A percentile compares a stretch with the other conserved stretches of the same genome.
Conservation (phyloP, 2,329 filamentous ascomycete species). For the Fusarium kyushuense region DNA sequence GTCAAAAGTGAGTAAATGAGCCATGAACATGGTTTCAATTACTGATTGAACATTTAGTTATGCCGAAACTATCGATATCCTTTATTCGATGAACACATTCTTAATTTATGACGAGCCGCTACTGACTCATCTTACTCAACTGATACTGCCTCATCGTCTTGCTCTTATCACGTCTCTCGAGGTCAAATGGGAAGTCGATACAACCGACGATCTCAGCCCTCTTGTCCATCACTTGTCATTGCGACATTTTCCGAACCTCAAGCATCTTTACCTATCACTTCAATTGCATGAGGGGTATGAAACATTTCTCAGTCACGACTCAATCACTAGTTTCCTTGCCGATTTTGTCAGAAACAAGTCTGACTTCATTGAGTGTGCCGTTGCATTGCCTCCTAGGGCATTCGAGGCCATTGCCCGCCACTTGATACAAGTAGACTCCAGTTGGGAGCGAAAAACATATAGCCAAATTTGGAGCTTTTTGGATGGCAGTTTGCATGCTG, state of each 20-base stretch:
- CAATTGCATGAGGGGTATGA: no score
- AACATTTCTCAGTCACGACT: fast-evolving
- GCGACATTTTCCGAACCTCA: background rate
- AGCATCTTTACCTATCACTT: background rate
- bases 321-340: background rate
- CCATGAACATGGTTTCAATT: no score
- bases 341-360: background rate
- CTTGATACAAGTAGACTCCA: fast-evolving
- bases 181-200: background rate
- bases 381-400: background rate
- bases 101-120: background rate
- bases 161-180: background rate
- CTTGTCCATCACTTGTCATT: background rate
- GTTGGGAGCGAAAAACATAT: background rate
- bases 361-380: background rate
- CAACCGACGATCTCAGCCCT: background rate
- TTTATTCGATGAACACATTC: constrained; percentile 15
- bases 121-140: background rate
- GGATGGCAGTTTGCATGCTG: background rate
- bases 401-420: background rate
- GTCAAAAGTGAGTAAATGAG: constrained; percentile 17
- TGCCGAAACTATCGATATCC: constrained; percentile 3
- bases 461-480: background rate
- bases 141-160: background rate
- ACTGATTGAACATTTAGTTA: background rate